Base-by-base conservation (phyloP, 768 basidiomycete species). In the Ramaria sp. region DNA sequence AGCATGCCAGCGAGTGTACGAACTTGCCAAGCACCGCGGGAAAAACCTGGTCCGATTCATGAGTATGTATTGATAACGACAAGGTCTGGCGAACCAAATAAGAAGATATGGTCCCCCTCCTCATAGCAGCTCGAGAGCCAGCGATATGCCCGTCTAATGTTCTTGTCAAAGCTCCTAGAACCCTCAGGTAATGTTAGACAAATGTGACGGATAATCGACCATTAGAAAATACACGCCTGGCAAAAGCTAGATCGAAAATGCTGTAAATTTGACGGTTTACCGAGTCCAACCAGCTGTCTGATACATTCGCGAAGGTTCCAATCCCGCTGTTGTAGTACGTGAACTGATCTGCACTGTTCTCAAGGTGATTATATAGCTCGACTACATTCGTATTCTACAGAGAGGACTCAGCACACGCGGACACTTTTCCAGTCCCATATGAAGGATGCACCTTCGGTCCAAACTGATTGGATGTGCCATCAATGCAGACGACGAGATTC, bases 361-460 rank as follows among this genome's bases (percentile, higher is more conserved):
- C 61, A 34, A 75, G 62, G 15, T 63, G 66, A 52, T 63, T 66
- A 51, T 72, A 73, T 11, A 74, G 63, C 46, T 74, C 73, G 53
- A 75, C 59, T 31, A 75, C 70, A 57, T 75, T 72, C 5, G 74
- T 72, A 51, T 75, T 74, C 75, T 75, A 56, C n/a, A n/a, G 30
- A 27, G 31, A 6, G 7, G 49, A 42, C 19, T 31, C 30, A 19
- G 41, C 15, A 31, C 31, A 12, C 37, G 17, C 19, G 24, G 15
- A 34, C 22, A 39, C 2, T 9, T 4, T 10, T 3, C 27, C 55
- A 19, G 43, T 37, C 34, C 19, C 33, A 20, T 39, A 20, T 10
- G 38, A 38, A 22, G 20, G 38, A 15, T 12, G 9, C 9, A 43
- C 52, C n/a, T 53, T 39, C 19, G 33, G 7, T n/a, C 52, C 52